phyloP scores from a whole-genome alignment of 768 basidiomycete genomes.

The Trametes villosa region DNA sequence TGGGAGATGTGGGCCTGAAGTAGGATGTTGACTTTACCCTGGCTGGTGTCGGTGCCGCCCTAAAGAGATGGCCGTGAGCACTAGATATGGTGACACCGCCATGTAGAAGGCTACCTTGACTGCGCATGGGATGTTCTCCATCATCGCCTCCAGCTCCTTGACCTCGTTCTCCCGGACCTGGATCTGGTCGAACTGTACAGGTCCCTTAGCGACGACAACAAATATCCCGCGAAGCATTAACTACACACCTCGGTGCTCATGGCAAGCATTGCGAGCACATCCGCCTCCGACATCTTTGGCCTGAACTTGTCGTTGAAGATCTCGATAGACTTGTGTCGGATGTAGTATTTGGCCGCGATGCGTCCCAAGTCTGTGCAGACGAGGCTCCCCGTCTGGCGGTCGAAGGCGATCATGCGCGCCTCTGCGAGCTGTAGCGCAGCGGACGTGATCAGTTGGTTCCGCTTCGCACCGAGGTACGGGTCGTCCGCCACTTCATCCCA shows the following conservation, averaged over 20 bases:
- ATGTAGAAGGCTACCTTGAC: constrained; percentile 58
- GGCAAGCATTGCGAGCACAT: constrained; percentile 84
- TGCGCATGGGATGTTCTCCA: constrained; percentile 72
- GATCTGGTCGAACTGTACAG: constrained; percentile 85
- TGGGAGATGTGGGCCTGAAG: constrained; percentile 89
- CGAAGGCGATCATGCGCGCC: constrained; percentile 82
- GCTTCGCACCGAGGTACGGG: constrained; percentile 69
- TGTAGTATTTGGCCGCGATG: constrained; percentile 97
- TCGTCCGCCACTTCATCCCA: constrained; percentile 72
- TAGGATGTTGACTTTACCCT: constrained; percentile 93
- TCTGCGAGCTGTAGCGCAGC: constrained; percentile 72
- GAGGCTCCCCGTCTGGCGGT: constrained; percentile 60
- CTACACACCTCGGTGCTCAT: constrained; percentile 83
- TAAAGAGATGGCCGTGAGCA: constrained; percentile 32
- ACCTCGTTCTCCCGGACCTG: constrained; percentile 91
- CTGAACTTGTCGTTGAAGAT: constrained; percentile 82
- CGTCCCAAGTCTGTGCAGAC: constrained; percentile 89
- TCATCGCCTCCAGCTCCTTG: constrained; percentile 76
- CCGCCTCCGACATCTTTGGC: constrained; percentile 89
- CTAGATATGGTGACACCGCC: not conserved
- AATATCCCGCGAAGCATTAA: not conserved
- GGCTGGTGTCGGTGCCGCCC: constrained; percentile 64
- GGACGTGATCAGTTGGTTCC: constrained; percentile 64
- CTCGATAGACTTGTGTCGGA: constrained; percentile 83
- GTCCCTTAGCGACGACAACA: not conserved